These are phyloP conservation scores for Apophysomyces ossiformis DNA, from an alignment of 371 early-diverging fungal species.

Conservation along the genomic window DNA sequence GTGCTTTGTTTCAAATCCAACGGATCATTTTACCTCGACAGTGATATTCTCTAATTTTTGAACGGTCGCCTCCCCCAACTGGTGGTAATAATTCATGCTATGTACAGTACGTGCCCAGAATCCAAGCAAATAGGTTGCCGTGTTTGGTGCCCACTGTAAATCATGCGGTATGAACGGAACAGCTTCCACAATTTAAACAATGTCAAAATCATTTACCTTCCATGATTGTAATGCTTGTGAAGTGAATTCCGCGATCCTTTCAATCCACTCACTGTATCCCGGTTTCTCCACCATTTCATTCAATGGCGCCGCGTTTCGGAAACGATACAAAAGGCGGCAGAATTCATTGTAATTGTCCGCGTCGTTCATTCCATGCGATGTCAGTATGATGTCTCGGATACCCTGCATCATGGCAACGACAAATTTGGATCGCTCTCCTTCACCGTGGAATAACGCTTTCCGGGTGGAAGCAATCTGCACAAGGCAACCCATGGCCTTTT, in stretches of 20 bases:
- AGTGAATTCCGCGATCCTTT: constrained; percentile 74
- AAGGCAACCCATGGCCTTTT: constrained; percentile 80
- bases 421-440: constrained; percentile 70
- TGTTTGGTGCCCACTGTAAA: constrained; percentile 76
- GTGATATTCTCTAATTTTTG: constrained; percentile 50
- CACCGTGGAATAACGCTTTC: constrained; percentile 78
- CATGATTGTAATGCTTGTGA: constrained; percentile 74
- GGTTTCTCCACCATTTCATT: constrained; percentile 75
- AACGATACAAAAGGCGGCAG: constrained; percentile 81
- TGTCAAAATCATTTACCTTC: constrained; percentile 55
- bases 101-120: constrained; percentile 86
- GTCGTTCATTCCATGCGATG: constrained; percentile 69
- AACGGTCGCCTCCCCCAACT: constrained; percentile 41
- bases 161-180: too few species aligned
- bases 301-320: constrained; percentile 81
- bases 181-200: too few species aligned
- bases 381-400: constrained; percentile 68
- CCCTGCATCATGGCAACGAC: constrained; percentile 74
- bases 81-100: constrained; percentile 62
- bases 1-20: neutral
- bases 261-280: constrained; percentile 76
- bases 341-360: constrained; percentile 85
- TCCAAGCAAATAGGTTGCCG: constrained; percentile 75
- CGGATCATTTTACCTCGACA: constrained; percentile 27
- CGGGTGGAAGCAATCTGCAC: constrained; percentile 82